These are phyloP conservation scores for Saccharomyces mikatae DNA, from an alignment of 805 yeast species.

Conservation along the genomic window DNA sequence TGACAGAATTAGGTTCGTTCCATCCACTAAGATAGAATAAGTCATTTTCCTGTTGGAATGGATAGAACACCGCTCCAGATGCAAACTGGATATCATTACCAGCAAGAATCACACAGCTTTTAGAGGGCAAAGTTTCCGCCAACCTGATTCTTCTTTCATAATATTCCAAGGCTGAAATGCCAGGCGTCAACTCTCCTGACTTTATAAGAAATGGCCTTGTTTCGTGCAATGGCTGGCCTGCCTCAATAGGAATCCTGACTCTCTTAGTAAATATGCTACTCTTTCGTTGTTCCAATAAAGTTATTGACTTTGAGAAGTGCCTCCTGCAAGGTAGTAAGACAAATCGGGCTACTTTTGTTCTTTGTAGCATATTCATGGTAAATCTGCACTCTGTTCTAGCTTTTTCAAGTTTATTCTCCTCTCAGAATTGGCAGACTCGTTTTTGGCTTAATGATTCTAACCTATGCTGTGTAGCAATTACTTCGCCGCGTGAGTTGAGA, in stretches of 20 bases:
- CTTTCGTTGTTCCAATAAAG: background rate
- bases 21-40: constrained; percentile 84
- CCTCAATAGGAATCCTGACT: constrained; percentile 28
- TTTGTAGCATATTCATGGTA: background rate
- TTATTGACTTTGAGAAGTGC: background rate
- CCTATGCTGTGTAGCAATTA: background rate
- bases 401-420: background rate
- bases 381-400: background rate
- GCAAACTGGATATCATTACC: constrained; percentile 71
- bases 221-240: constrained; percentile 85
- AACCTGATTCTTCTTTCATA: constrained; percentile 59
- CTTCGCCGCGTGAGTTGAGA: background rate
- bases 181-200: constrained; percentile 80
- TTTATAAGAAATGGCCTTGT: constrained; percentile 70
- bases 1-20: constrained; percentile 79
- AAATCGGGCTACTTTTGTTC: background rate
- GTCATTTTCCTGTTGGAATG: constrained; percentile 88
- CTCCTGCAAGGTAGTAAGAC: background rate
- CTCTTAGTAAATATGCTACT: constrained; percentile 7
- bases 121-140: constrained; percentile 47
- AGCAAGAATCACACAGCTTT: constrained; percentile 66
- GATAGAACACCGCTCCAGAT: constrained; percentile 84
- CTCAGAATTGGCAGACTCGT: background rate
- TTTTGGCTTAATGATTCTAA: background rate
- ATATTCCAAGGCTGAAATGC: constrained; percentile 78